Base-by-base conservation (phyloP, 179 eudicot genomes). In the Spinacia oleracea region DNA sequence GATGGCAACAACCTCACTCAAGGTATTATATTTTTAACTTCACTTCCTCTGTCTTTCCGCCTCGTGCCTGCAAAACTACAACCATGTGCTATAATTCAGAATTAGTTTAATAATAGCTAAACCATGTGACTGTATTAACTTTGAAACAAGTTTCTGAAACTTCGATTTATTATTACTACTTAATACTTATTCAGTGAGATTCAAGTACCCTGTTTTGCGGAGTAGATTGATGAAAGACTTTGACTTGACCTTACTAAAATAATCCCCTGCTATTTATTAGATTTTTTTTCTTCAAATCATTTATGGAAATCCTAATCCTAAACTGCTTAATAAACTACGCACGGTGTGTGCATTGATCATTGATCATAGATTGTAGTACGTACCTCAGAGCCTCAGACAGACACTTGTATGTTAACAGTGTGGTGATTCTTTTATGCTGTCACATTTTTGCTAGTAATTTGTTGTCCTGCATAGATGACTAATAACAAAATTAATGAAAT, bases 1-100 rank as follows among this genome's bases (percentile, higher is more conserved):
- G 56, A 76, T 56, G 91, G 93, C 76, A 86, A 88, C 81, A 86
- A 86, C 78, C 79, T 50, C 72, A 89, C 88, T 42, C 32, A 55
- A 77, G 89, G 89, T 87, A 84, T 16, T 4, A 15, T 25, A n/a
- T 23, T 70, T 1, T 15, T 7, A 21, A 43, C 29, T 43, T 1
- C 23, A 25, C 55, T 23, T 1, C 56, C 8, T 2, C 29, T 25
- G 27, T 48, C 31, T 46, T 50, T 43, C 4, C 68, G 14, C 38
- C 31, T 32, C 4, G 16, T 16, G 25, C 34, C 66, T 55, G 59
- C 23, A 55, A 18, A 2, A 12, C 53, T 48, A 8, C 65, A 60
- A 27, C 35, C 40, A 63, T 63, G 68, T 63, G 68, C 18, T 15
- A 4, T 27, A 6, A 31, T 29, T 31, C 18, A 63, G 68, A 55